A percentile compares a stretch with the other conserved stretches of the same genome.
phyloP scores from a whole-genome alignment of 257 asterid genomes.

The Handroanthus guayacan region DNA sequence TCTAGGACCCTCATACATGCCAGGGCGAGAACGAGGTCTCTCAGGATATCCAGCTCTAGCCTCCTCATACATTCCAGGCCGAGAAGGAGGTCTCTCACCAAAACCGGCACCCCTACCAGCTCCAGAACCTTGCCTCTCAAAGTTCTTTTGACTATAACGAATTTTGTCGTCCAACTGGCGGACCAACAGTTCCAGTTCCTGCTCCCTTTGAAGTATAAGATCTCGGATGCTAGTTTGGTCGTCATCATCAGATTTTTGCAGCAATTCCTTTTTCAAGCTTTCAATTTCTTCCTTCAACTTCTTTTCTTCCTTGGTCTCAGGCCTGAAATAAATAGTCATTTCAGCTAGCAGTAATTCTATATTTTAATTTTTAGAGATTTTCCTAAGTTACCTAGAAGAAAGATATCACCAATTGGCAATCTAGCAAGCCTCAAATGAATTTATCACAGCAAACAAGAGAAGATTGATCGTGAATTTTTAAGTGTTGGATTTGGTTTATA shows the following conservation, averaged over 20 bases:
- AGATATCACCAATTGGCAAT: neutral
- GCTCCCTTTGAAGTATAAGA: slow-evolving; percentile 63
- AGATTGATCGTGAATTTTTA: slow-evolving; percentile 9
- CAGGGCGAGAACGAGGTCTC: slow-evolving; percentile 46
- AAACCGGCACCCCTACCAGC: slow-evolving; percentile 55
- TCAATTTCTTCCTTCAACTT: slow-evolving; percentile 79
- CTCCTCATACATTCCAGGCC: slow-evolving; percentile 51
- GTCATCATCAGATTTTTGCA: slow-evolving; percentile 57
- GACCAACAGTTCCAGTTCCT: slow-evolving; percentile 67
- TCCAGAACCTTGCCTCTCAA: slow-evolving; percentile 84
- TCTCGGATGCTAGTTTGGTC: slow-evolving; percentile 50
- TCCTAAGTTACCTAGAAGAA: slow-evolving; percentile 3
- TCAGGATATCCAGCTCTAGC: slow-evolving; percentile 45
- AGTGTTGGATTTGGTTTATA: neutral
- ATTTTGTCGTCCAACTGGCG: slow-evolving; percentile 82
- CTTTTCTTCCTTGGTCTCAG: slow-evolving; percentile 88
- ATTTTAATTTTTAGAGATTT: neutral
- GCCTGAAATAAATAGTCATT: slow-evolving; percentile 56
- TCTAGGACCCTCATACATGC: slow-evolving; percentile 49
- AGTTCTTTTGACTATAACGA: slow-evolving; percentile 72
- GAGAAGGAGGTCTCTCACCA: slow-evolving; percentile 46
- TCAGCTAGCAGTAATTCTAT: slow-evolving; percentile 35
- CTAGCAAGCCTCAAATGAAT: slow-evolving; percentile 2
- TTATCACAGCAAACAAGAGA: neutral
- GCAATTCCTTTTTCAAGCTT: slow-evolving; percentile 60